These are phyloP conservation scores for Stagonosporopsis tanaceti DNA, from an alignment of 2,329 filamentous ascomycete genomes.

Conservation along the genomic window DNA sequence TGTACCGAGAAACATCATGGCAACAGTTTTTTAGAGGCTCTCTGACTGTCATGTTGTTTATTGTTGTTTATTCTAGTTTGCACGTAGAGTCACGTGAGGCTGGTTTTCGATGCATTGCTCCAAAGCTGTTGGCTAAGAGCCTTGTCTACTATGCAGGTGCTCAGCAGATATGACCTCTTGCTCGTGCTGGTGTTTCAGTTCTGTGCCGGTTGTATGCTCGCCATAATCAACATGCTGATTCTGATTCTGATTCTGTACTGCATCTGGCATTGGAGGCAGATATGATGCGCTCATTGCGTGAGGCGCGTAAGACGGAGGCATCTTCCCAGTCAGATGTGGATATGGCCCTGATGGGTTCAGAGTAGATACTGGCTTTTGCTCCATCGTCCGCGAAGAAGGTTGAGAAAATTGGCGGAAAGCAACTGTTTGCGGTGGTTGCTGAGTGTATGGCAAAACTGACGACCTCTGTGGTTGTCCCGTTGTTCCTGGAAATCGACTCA, in stretches of 20 bases:
- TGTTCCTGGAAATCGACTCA: background rate
- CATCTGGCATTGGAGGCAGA: slow-evolving; percentile 9
- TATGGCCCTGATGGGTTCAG: slow-evolving; percentile 1
- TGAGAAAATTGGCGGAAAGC: slow-evolving; percentile 11
- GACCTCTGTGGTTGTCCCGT: background rate
- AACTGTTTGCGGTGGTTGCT: slow-evolving; percentile 9
- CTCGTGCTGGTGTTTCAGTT: background rate
- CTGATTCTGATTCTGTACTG: background rate
- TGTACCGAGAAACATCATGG: no score
- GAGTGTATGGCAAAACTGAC: slow-evolving; percentile 3
- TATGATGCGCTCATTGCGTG: slow-evolving; percentile 5
- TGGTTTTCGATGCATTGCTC: background rate
- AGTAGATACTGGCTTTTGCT: slow-evolving; percentile 2
- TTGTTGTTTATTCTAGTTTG: background rate
- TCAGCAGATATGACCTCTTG: background rate
- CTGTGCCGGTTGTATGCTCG: background rate
- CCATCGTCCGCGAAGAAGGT: background rate
- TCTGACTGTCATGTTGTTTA: no score
- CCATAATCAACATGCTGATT: background rate
- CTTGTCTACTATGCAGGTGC: background rate
- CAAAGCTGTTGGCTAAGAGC: background rate
- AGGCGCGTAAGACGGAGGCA: slow-evolving; percentile 9
- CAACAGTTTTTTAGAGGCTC: background rate
- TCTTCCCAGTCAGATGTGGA: slow-evolving; percentile 6
- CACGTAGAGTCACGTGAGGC: background rate